Base-by-base conservation (phyloP, 164 flowering plant species). In the Vitis riparia region DNA sequence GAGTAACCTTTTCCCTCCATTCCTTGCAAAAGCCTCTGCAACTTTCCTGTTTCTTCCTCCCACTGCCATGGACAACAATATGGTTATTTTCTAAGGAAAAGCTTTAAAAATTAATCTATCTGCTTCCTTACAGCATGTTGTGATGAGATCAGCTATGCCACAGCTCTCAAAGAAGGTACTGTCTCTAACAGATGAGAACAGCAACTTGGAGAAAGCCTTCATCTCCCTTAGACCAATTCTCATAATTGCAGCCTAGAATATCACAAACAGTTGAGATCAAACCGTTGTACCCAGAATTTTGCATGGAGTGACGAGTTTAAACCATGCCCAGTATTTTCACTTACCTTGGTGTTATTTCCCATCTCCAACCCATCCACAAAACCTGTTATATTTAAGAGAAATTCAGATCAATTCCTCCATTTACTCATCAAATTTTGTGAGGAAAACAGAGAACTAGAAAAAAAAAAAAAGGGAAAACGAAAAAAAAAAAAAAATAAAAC, bases 1-100 rank as follows among this genome's bases (percentile, higher is more conserved):
- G 14, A 2, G 14, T 29, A 51, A 93, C 98, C 98, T 91, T 74
- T 86, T 87, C 48, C 99, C 99, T 17, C 89, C 94, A 73, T 79
- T 83, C 81, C 73, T 88, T 15, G 94, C 99, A 84, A 89, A 95
- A 59, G 98, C 98, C 62, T 93, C 98, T 12, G 99, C 97, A 69
- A 94, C 93, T 84, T 82, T 93, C 75, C 99, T 85, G 82, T 95
- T 95, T 81, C 99, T 85, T 73, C 99, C 99, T 71, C 99, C 99
- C 87, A 90, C 99, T 95, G 88, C 68, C 13, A 53, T n/a, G 56
- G 56, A 12, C 56, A 53, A 49, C 5, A 58, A 17, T 23, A 51
- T 19, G n/a, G 37, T 65, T 12, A 69, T 15, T 30, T 32, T 6
- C 17, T 48, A n/a, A 65, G 17, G 59, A 53, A 51, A 13, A 55